These are phyloP conservation scores for Galeopsis tetrahit DNA, from an alignment of 257 asterid genomes.

Conservation along the genomic window DNA sequence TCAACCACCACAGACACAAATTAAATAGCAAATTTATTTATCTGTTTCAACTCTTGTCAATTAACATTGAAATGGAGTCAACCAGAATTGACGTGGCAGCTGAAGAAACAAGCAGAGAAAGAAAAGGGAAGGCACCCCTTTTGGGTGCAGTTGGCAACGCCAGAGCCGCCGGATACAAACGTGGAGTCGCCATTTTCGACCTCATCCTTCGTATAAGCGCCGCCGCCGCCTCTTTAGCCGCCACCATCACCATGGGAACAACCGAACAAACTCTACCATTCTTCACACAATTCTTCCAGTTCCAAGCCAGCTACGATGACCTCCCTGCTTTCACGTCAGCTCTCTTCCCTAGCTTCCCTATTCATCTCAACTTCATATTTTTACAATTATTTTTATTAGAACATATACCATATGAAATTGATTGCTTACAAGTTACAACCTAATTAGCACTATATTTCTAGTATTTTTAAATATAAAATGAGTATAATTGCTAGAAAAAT, in stretches of 20 bases:
- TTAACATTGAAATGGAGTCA: conserved; percentile 37
- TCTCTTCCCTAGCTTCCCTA: no score
- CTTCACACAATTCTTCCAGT: conserved; percentile 91
- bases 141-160: neutral
- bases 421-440: no score
- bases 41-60: no score
- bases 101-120: no score
- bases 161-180: conserved; percentile 42
- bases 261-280: conserved; percentile 82
- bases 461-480: no score
- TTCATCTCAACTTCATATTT: conserved; percentile 31
- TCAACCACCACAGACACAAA: no score
- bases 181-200: conserved; percentile 66
- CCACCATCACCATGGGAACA: conserved; percentile 82
- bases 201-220: conserved; percentile 70
- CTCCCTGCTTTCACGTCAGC: conserved; percentile 79
- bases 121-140: no score
- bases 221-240: conserved; percentile 58
- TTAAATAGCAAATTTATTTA: no score
- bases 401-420: no score
- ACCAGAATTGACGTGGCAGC: conserved; percentile 29
- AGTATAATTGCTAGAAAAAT: no score
- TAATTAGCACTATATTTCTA: no score
- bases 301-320: conserved; percentile 83
- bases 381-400: no score